Conservation (phyloP, 2,329 filamentous ascomycete genomes). For the Fusarium secorum region DNA sequence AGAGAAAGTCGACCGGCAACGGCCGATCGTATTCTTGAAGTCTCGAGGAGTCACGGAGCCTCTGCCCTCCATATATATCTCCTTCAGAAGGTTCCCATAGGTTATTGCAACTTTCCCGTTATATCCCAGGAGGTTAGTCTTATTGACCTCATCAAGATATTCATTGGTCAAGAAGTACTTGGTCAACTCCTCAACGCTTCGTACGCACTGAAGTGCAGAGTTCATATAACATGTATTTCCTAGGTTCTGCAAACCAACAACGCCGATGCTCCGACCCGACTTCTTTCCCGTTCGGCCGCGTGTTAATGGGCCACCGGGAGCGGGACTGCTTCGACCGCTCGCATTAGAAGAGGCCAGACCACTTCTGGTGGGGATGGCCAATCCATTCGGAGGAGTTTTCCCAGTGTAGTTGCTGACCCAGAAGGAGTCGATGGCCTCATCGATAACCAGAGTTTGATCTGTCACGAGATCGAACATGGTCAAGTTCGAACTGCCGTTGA, state of each 20-base stretch:
- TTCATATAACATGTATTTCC: slow-evolving; percentile 99
- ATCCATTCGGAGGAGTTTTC: slow-evolving; percentile 46
- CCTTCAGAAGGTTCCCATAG: slow-evolving; percentile 78
- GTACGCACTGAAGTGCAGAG: slow-evolving; percentile 91
- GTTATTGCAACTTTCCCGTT: slow-evolving; percentile 85
- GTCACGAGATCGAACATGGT: slow-evolving; percentile 72
- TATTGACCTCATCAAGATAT: slow-evolving; percentile 83
- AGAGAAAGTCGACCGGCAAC: slow-evolving; percentile 84
- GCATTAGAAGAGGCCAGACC: slow-evolving; percentile 42
- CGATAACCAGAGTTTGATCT: slow-evolving; percentile 81
- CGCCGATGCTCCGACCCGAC: slow-evolving; percentile 75
- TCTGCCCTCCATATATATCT: slow-evolving; percentile 77
- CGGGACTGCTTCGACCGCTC: slow-evolving; percentile 75
- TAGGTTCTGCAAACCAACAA: slow-evolving; percentile 85
- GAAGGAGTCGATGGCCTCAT: slow-evolving; percentile 70
- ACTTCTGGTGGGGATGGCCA: slow-evolving; percentile 47
- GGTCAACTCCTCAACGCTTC: slow-evolving; percentile 91
- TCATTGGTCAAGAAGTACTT: slow-evolving; percentile 84
- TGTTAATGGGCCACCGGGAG: slow-evolving; percentile 67
- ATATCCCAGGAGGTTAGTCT: slow-evolving; percentile 83
- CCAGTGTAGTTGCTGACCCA: slow-evolving; percentile 63
- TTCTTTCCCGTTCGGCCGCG: slow-evolving; percentile 76
- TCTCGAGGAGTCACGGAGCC: slow-evolving; percentile 78
- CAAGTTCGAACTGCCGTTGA: slow-evolving; percentile 76
- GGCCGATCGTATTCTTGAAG: slow-evolving; percentile 84